These are phyloP conservation scores for Amphicarpaea edgeworthii DNA, from an alignment of 306 rosid genomes.

Conservation along the genomic window DNA sequence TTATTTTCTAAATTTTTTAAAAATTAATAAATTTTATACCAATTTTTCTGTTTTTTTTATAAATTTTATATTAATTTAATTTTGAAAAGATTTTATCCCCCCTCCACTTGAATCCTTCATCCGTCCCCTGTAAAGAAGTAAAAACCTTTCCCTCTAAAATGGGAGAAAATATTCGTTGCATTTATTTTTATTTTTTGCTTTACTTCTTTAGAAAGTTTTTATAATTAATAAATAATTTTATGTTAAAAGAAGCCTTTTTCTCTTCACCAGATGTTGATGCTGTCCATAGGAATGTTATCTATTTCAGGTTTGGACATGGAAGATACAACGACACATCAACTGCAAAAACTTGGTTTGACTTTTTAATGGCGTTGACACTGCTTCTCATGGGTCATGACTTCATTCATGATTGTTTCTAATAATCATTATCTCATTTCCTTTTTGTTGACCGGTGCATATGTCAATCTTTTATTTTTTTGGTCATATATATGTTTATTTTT, in stretches of 20 bases:
- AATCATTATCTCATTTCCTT: neutral
- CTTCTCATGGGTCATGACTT: neutral
- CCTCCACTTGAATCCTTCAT: too few relatives aligned
- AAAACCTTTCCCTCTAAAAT: too few relatives aligned
- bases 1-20: too few relatives aligned
- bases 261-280: neutral
- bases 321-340: neutral
- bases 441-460: neutral
- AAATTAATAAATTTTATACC: too few relatives aligned
- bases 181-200: too few relatives aligned
- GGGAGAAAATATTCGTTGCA: too few relatives aligned
- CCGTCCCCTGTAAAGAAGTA: too few relatives aligned
- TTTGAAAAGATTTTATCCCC: too few relatives aligned
- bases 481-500: neutral
- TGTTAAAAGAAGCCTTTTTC: neutral
- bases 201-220: too few relatives aligned
- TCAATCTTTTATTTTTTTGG: neutral
- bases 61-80: too few relatives aligned
- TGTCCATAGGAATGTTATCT: neutral
- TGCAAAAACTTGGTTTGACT: neutral
- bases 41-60: too few relatives aligned
- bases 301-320: neutral
- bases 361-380: conserved; percentile 2
- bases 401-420: neutral
- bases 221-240: too few relatives aligned